Evolutionary conservation across 352 stramenopile species (phyloP), one percentile per base, ranked within the genome.

Genomic region (Globisporangium iwayamae): DNA sequence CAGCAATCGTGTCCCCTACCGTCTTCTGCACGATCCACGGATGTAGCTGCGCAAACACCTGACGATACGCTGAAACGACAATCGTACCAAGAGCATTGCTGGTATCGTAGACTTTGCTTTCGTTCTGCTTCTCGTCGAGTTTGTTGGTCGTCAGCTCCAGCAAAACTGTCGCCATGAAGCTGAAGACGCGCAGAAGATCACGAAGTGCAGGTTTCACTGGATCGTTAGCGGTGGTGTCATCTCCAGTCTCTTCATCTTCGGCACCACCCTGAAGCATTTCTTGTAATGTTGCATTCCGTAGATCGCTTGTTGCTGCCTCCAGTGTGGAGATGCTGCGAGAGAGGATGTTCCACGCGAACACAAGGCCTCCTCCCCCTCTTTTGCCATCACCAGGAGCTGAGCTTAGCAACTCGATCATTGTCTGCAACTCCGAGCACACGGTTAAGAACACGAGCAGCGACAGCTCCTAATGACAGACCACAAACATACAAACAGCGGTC

Each of bases 341-440:
- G 22, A 65, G 36, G 6, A 25, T 45, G 18, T 69, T 64, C 46
- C 58, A 65, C n/a, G 63, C 63, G n/a, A 69, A 69, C 9, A 65
- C n/a, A 16, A 56, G 43, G 14, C 62, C 62, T 36, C 61, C 54
- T 16, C 34, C 55, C 18, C 43, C n/a, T 51, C 34, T 32, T 13
- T 43, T 11, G 30, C 20, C 48, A 38, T 43, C 18, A 39, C 30
- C 48, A 7, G 0, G 25, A 3, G 20, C 14, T 7, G 48, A 56
- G 45, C 56, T 41, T 6, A 69, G 47, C 7, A 66, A 18, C 47
- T 36, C 50, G 50, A 60, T 4, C 46, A 69, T 53, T 14, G 10
- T 43, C 38, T 65, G 56, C 13, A 69, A 14, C 58, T 69, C 56
- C 4, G 56, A 65, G 50, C 63, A 69, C 13, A 66, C 63, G 6